Evolutionary conservation across 192 early-diverging fungal species (phyloP).

Genomic region (Umbelopsis vinacea): DNA sequence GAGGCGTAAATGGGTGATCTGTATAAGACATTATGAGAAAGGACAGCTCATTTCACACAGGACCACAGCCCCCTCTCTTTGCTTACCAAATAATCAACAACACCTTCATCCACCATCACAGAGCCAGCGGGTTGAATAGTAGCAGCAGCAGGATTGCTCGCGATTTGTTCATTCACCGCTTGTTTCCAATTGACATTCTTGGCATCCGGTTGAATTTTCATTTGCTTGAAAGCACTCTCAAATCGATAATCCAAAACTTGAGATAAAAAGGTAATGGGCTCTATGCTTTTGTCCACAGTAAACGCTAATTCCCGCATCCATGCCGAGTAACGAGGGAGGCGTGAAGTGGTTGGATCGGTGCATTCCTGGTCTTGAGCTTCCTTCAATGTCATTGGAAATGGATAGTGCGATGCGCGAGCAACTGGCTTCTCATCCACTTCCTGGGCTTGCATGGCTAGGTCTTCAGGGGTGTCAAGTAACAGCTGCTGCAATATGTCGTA

Average conservation of each 20-base stretch:
- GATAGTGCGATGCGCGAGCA: neutral
- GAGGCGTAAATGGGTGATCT: conserved; percentile 43
- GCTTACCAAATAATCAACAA: conserved; percentile 41
- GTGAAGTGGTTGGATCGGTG: conserved; percentile 26
- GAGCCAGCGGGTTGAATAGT: conserved; percentile 8
- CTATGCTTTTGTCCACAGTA: conserved; percentile 41
- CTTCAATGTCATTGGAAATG: conserved; percentile 37
- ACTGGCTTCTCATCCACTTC: conserved; percentile 18
- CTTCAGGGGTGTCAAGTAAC: conserved; percentile 30
- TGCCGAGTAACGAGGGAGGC: conserved; percentile 39
- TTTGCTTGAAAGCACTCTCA: conserved; percentile 41
- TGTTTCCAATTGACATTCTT: conserved; percentile 2
- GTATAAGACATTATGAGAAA: neutral
- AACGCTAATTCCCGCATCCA: conserved; percentile 47
- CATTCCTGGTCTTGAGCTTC: conserved; percentile 30
- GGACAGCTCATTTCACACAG: neutral
- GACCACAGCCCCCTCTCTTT: too few species aligned
- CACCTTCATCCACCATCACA: conserved; percentile 43
- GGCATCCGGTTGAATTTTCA: conserved; percentile 28
- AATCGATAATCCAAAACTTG: conserved; percentile 46
- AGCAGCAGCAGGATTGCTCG: neutral
- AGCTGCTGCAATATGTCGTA: conserved; percentile 39
- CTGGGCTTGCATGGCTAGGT: neutral
- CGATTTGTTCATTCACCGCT: conserved; percentile 8
- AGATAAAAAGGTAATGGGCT: conserved; percentile 43